Evolutionary conservation across 192 early-diverging fungal species (phyloP).

Genomic region (Backusella luteola): DNA sequence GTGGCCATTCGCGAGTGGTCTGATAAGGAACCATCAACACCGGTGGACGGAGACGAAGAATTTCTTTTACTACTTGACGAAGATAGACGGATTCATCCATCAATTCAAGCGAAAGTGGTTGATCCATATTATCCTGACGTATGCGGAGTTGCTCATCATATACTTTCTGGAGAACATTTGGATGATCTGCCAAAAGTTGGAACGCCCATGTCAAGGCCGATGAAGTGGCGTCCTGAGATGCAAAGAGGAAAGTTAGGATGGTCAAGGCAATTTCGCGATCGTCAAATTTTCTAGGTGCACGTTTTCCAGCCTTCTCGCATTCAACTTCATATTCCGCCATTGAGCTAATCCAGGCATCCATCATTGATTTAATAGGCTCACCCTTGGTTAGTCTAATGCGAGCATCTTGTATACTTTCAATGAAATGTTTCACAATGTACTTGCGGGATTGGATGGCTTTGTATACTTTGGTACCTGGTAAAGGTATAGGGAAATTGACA

Average conservation of each 20-base stretch:
- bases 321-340: conserved; percentile 30
- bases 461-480: conserved; percentile 47
- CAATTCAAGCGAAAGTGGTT: conserved; percentile 23
- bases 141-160: conserved; percentile 32
- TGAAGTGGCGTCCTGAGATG: conserved; percentile 45
- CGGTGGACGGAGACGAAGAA: conserved; percentile 38
- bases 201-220: conserved; percentile 48
- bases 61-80: conserved; percentile 40
- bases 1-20: conserved; percentile 31
- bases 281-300: conserved; percentile 30
- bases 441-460: conserved; percentile 42
- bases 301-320: conserved; percentile 15
- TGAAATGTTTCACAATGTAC: conserved; percentile 42
- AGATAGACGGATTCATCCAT: conserved; percentile 36
- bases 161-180: conserved; percentile 37
- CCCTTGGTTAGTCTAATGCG: conserved; percentile 32
- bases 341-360: conserved; percentile 40
- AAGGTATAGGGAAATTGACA: conserved; percentile 43
- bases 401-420: conserved; percentile 34
- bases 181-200: conserved; percentile 43
- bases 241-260: conserved; percentile 45
- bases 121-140: conserved; percentile 17
- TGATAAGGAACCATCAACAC: conserved; percentile 45
- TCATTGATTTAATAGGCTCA: conserved; percentile 33
- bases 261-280: conserved; percentile 43